Evolutionary conservation across 805 yeast species (phyloP).

Genomic region (Ogataea dorogensis): DNA sequence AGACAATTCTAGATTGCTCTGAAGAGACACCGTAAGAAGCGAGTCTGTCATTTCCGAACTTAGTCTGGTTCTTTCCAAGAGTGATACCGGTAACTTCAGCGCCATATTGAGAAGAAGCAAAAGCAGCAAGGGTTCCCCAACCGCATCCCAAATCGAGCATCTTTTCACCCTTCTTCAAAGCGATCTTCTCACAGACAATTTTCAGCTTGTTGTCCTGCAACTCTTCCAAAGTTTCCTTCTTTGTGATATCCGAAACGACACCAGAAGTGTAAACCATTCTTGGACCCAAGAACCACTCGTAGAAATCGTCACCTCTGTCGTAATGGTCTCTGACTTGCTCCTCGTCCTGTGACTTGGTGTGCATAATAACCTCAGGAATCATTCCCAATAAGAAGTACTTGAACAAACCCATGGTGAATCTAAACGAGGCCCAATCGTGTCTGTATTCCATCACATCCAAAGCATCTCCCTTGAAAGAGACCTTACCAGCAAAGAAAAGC

Average conservation of each 20-base stretch:
- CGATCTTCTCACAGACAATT: constrained; percentile 83
- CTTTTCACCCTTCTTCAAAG: constrained; percentile 65
- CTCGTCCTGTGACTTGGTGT: constrained; percentile 91
- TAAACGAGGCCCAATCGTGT: constrained; percentile 87
- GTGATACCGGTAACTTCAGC: constrained; percentile 89
- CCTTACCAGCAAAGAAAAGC: constrained; percentile 79
- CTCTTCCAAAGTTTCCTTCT: constrained; percentile 72
- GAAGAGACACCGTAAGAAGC: constrained; percentile 62
- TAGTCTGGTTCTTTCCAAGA: constrained; percentile 85
- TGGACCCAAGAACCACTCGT: constrained; percentile 91
- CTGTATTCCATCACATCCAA: constrained; percentile 81
- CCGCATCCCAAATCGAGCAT: constrained; percentile 91
- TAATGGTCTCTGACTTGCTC: constrained; percentile 95
- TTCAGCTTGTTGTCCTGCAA: constrained; percentile 89
- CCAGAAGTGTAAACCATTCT: constrained; percentile 94
- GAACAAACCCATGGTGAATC: constrained; percentile 74
- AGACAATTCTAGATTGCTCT: constrained; percentile 73
- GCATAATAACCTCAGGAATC: constrained; percentile 92
- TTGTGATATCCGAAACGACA: constrained; percentile 65
- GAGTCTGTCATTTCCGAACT: constrained; percentile 78
- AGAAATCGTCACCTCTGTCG: constrained; percentile 95
- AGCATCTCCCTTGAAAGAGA: constrained; percentile 83
- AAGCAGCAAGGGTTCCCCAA: constrained; percentile 92
- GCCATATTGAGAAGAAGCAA: constrained; percentile 77
- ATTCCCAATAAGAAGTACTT: constrained; percentile 79